These are phyloP conservation scores for Lactifluus hygrophoroides DNA, from an alignment of 768 basidiomycete genomes.

Conservation along the genomic window DNA sequence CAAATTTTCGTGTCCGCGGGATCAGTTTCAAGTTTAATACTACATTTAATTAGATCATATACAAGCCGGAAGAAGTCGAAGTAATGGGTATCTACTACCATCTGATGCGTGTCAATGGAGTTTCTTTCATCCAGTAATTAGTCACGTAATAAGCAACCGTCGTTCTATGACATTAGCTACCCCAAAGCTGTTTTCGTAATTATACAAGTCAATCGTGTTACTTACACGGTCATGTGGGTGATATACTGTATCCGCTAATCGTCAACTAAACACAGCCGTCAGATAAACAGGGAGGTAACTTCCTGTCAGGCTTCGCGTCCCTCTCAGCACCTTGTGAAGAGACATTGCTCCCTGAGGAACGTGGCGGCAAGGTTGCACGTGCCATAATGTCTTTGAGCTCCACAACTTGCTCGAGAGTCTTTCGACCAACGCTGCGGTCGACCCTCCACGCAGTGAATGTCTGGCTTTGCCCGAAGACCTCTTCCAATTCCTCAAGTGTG, in stretches of 20 bases:
- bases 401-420: slow-evolving; percentile 44
- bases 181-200: background rate
- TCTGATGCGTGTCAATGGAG: too few species aligned
- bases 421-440: slow-evolving; percentile 51
- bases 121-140: too few species aligned
- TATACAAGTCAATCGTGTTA: too few species aligned
- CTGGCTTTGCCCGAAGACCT: slow-evolving; percentile 63
- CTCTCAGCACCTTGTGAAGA: background rate
- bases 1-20: too few species aligned
- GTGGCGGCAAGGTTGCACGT: background rate
- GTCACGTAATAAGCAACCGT: too few species aligned
- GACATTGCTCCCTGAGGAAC: background rate
- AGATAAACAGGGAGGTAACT: background rate
- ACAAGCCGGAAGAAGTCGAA: too few species aligned
- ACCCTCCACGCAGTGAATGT: slow-evolving; percentile 66
- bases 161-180: background rate
- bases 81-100: too few species aligned
- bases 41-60: too few species aligned
- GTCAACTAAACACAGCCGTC: background rate
- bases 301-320: background rate
- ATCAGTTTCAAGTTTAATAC: too few species aligned
- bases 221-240: too few species aligned
- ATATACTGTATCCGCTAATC: too few species aligned
- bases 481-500: slow-evolving; percentile 72
- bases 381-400: slow-evolving; percentile 10